Conservation (phyloP, 495 filamentous ascomycete species). For the Penicillium psychrofluorescens region DNA sequence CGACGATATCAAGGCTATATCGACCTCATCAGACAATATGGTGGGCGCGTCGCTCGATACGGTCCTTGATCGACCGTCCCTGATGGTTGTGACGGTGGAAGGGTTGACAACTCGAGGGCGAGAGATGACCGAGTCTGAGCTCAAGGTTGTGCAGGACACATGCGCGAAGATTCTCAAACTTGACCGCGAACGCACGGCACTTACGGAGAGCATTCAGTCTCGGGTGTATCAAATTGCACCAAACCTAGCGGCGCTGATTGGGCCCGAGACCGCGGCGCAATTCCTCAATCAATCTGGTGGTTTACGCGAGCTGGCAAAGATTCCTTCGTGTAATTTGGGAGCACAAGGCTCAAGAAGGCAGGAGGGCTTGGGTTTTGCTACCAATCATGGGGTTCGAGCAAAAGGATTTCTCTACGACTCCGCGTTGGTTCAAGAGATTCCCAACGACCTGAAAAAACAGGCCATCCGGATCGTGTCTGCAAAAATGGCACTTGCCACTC, state of each 20-base stretch:
- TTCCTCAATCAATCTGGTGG: slow-evolving; percentile 91
- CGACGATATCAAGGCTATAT: slow-evolving; percentile 74
- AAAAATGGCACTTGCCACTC: slow-evolving; percentile 86
- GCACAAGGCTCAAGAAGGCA: slow-evolving; percentile 85
- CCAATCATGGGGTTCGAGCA: slow-evolving; percentile 85
- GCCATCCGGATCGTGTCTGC: slow-evolving; percentile 93
- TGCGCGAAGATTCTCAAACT: slow-evolving; percentile 84
- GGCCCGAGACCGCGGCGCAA: slow-evolving; percentile 92
- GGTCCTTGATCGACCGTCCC: slow-evolving; percentile 76
- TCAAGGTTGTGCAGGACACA: slow-evolving; percentile 65
- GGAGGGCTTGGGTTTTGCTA: slow-evolving; percentile 78
- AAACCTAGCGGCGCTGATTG: slow-evolving; percentile 87
- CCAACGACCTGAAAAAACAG: slow-evolving; percentile 81
- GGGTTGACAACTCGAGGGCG: slow-evolving; percentile 82
- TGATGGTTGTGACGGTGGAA: slow-evolving; percentile 96
- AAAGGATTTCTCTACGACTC: slow-evolving; percentile 94
- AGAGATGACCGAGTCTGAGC: slow-evolving; percentile 64
- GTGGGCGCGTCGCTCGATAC: slow-evolving; percentile 65
- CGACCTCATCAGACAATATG: slow-evolving; percentile 64
- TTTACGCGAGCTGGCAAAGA: slow-evolving; percentile 78
- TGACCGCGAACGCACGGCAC: slow-evolving; percentile 76
- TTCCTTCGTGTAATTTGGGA: slow-evolving; percentile 85
- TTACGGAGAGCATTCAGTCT: slow-evolving; percentile 94
- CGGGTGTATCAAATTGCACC: slow-evolving; percentile 95
- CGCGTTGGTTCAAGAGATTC: slow-evolving; percentile 74